phyloP scores from a whole-genome alignment of 208 protist species.

The Trypanosoma cruzi region DNA sequence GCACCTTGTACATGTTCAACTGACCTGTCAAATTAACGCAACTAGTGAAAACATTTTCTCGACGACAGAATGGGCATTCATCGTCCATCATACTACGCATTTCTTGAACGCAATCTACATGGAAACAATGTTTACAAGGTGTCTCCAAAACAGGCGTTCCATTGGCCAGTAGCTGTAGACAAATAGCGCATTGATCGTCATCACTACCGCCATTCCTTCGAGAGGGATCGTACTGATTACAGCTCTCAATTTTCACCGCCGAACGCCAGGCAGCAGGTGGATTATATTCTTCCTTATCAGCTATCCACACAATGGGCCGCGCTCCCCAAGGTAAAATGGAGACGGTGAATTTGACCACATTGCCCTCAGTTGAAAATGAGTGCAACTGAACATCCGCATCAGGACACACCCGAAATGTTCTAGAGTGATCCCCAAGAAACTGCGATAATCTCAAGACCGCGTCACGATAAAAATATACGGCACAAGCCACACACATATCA shows the following conservation, averaged over 20 bases:
- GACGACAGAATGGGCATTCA: constrained; percentile 62
- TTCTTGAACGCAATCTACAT: constrained; percentile 66
- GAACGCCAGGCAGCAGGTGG: constrained; percentile 22
- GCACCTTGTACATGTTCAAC: constrained; percentile 40
- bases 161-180: constrained; percentile 38
- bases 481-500: constrained; percentile 72
- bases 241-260: constrained; percentile 4
- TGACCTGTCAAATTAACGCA: constrained; percentile 27
- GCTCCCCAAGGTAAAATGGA: constrained; percentile 52
- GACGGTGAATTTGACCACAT: constrained; percentile 26
- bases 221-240: constrained; percentile 17
- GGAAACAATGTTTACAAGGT: constrained; percentile 66
- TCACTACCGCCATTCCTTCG: constrained; percentile 19
- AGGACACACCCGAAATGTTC: constrained; percentile 36
- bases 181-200: constrained; percentile 53
- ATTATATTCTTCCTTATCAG: constrained; percentile 9
- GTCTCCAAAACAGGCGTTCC: constrained; percentile 46
- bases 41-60: constrained; percentile 33
- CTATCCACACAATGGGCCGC: constrained; percentile 54
- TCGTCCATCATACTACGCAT: constrained; percentile 38
- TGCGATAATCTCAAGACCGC: constrained; percentile 27
- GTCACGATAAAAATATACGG: constrained; percentile 47
- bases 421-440: constrained; percentile 26
- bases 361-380: constrained; percentile 19
- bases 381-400: constrained; percentile 36